Conservation (phyloP, 768 basidiomycete genomes). For the Gymnopilus junonius region DNA sequence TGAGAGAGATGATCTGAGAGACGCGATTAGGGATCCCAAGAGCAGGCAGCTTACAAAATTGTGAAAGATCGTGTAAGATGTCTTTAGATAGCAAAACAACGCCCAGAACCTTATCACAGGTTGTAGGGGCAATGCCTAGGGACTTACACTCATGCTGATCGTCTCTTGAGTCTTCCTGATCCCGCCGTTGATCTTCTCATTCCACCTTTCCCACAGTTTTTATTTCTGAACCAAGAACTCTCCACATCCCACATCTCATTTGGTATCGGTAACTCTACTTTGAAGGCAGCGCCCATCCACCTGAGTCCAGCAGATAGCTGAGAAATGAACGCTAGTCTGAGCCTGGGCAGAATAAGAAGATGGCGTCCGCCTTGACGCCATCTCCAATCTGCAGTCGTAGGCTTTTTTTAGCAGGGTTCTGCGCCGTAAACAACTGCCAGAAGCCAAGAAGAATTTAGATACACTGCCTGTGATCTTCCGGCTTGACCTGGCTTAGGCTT, state of each 20-base stretch:
- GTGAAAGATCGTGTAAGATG: too few species aligned
- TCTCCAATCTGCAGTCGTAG: not conserved
- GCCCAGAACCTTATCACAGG: constrained; percentile 1
- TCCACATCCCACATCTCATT: not conserved
- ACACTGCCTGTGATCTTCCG: not conserved
- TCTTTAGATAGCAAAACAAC: not conserved
- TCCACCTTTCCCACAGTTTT: not conserved
- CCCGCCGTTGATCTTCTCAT: not conserved
- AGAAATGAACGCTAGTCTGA: not conserved
- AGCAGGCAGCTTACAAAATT: too few species aligned
- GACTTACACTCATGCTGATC: not conserved
- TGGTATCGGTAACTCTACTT: not conserved
- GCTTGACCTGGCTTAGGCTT: not conserved
- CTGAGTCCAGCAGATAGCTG: too few species aligned
- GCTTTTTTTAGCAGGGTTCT: not conserved
- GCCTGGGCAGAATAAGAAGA: not conserved
- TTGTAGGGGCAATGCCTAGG: not conserved
- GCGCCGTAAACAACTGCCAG: not conserved
- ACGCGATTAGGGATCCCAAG: too few species aligned
- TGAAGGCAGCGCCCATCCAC: not conserved
- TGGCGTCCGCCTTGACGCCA: not conserved
- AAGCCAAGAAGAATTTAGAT: not conserved
- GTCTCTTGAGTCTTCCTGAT: not conserved
- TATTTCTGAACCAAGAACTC: not conserved
- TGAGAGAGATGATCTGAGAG: too few species aligned